These are phyloP conservation scores for Phytophthora sp. DNA, from an alignment of 352 stramenopile genomes.

Conservation along the genomic window DNA sequence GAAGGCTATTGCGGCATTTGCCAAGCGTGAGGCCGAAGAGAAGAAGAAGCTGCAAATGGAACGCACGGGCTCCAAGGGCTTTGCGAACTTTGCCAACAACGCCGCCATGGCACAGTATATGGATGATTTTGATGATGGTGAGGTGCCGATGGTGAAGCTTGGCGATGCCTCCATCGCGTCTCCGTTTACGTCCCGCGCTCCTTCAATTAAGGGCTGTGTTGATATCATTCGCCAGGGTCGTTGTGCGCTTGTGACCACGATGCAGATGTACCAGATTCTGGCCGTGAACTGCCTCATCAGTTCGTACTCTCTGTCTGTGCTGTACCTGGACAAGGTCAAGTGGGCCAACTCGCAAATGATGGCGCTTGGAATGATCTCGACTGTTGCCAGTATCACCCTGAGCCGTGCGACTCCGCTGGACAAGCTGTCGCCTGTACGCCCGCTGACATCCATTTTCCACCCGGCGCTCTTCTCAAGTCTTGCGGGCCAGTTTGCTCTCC, in stretches of 20 bases:
- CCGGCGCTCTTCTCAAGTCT: conserved; percentile 94
- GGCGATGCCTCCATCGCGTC: conserved; percentile 99
- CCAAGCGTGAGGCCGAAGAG: conserved; percentile 80
- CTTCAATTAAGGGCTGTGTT: conserved; percentile 92
- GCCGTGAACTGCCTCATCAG: conserved; percentile 98
- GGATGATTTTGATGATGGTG: conserved; percentile 91
- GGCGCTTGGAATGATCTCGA: conserved; percentile 88
- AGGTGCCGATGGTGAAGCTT: conserved; percentile 97
- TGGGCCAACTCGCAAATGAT: conserved; percentile 98
- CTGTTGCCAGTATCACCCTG: conserved; percentile 84
- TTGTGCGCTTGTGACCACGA: conserved; percentile 99
- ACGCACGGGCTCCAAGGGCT: conserved; percentile 77
- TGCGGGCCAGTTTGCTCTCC: conserved; percentile 94
- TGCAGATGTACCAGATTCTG: conserved; percentile 99
- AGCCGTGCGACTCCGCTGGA: conserved; percentile 94
- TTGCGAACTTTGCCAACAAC: conserved; percentile 89
- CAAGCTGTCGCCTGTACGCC: conserved; percentile 93
- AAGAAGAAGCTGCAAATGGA: conserved; percentile 73
- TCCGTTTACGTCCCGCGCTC: conserved; percentile 97
- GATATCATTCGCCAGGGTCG: conserved; percentile 98
- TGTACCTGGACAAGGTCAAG: conserved; percentile 99
- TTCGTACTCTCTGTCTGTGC: conserved; percentile 98
- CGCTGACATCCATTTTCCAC: conserved; percentile 96
- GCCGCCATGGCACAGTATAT: conserved; percentile 90
- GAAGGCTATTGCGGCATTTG: conserved; percentile 87